Evolutionary conservation across 768 basidiomycete genomes (phyloP), one percentile per base, ranked within the genome.

Genomic region (Boletus bicolor): DNA sequence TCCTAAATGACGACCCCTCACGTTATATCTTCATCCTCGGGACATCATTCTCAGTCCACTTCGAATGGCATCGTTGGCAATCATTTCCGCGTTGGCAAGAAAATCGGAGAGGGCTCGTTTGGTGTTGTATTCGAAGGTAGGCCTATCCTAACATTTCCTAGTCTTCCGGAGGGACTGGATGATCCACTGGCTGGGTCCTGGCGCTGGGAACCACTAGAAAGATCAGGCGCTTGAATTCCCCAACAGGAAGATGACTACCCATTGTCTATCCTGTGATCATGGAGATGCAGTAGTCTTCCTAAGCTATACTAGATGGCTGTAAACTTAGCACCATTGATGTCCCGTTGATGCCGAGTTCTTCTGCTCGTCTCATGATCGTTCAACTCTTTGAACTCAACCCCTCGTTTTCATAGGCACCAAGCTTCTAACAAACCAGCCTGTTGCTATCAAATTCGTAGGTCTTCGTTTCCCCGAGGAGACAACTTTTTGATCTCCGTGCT

Each of bases 21-120:
- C 77, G 87, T 91, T 70, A 87, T 91, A 62, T 84, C 89, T 47
- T 88, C 89, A 39, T 89, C 88, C 56, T 87, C 84, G 44, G 76
- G 76, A 21, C 86, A 88, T 72, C 84, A 82, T 49, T 80, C 83
- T 17, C 82, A 84, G 66, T 79, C 84, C 45, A 78, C 82, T 30
- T 79, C 75, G 39, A 88, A 85, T 72, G 84, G 87, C 64, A 83
- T 91, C 71, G 86, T 91, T 55, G 89, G 89, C 42, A 84, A 79
- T 65, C 84, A 90, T 70, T 91, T 84, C 69, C 82, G 90, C 60
- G 94, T 98, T 49, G 96, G 96, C 49, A 94, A 96, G 82, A 98
- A 98, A 85, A 96, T 98, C 71, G 96, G 96, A 46, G 96, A 99
- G 76, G 96, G 96, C 49, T 91, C 89, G n/a, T 99, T 99, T 71